Percentiles rank a stretch among this genome's conserved stretches.
These are phyloP conservation scores for Aspergillus glaucus DNA, from an alignment of 2,329 filamentous ascomycete genomes.

Conservation along the genomic window DNA sequence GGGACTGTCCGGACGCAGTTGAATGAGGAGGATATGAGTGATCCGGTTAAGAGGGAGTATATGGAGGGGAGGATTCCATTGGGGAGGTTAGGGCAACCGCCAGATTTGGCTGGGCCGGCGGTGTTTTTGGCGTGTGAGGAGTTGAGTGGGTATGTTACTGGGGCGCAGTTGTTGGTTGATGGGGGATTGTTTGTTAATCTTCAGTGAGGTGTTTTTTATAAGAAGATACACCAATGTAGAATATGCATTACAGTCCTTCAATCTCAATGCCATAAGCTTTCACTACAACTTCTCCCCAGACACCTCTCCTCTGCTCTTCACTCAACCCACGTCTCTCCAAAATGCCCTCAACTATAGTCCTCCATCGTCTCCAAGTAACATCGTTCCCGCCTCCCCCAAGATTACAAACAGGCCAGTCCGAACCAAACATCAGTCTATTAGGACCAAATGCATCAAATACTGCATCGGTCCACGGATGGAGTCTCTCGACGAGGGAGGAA, in stretches of 20 bases:
- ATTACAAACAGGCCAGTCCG: conserved; percentile 90
- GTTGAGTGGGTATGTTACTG: conserved; percentile 74
- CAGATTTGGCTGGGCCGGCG: conserved; percentile 75
- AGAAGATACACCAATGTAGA: not conserved
- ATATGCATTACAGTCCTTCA: conserved; percentile 2
- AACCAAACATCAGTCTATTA: conserved; percentile 75
- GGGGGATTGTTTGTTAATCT: conserved; percentile 86
- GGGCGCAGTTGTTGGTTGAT: conserved; percentile 77
- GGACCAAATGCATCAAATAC: conserved; percentile 68
- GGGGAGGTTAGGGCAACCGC: conserved; percentile 63
- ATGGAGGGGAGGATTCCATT: conserved; percentile 78
- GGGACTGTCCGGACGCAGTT: conserved; percentile 79
- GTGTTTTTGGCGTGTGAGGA: conserved; percentile 76
- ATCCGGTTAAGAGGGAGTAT: conserved; percentile 65
- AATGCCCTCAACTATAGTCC: conserved; percentile 60
- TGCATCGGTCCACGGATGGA: conserved; percentile 66
- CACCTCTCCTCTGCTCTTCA: conserved; percentile 55
- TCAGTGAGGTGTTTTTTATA: conserved; percentile 46
- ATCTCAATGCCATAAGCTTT: conserved; percentile 55
- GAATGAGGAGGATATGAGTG: conserved; percentile 73
- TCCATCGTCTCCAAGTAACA: conserved; percentile 71
- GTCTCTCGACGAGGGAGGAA: conserved; percentile 46
- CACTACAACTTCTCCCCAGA: conserved; percentile 68
- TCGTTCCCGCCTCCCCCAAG: conserved; percentile 52
- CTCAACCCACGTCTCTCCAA: conserved; percentile 48